Base-by-base conservation (phyloP, 768 basidiomycete genomes). In the Leucosporidium yakuticum region DNA sequence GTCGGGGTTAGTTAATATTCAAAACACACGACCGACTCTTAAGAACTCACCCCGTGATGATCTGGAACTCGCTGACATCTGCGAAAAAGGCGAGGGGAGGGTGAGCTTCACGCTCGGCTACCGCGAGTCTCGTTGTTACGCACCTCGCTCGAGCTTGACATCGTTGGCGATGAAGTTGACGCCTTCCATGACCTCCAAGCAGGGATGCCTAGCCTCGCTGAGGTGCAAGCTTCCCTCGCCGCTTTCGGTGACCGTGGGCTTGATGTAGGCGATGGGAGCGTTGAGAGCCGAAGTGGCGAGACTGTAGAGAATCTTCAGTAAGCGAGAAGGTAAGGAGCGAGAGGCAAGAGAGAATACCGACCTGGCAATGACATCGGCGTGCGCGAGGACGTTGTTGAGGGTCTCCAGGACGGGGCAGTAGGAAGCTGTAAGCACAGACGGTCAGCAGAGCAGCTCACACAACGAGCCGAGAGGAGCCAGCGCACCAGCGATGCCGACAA, bases 151-250 rank as follows among this genome's bases (percentile, higher is more conserved):
- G 90, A 98, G 91, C 77, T 93, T 87, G 47, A 96, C 86, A 75
- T 98, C 91, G 76, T 98, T 99, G 2, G 94, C 83, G 73, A 99
- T 98, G 78, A 98, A 98, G 74, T 84, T 88, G 51, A 99, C 83
- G 50, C 92, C 96, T 60, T 97, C 95, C 76, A 97, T 93, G 7
- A 95, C 88, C 78, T 99, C 96, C 25, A 99, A 81, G 74, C 95
- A 97, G 20, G 96, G 96, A 80, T 99, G 96, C 31, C 96, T 83
- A 17, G 95, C 92, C 47, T 93, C 91, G 68, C 83, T 84, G 29
- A 98, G 81, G 50, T 90, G 78, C 17, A 98, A 81, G 76, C 86
- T 87, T 2, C 94, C 92, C 7, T 85, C 82, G 19, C 92, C 93
- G 80, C 85, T 91, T 67, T 89, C 86, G 3, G 84, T 77, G 1